Percentiles rank a stretch among this genome's conserved stretches.
phyloP scores from a whole-genome alignment of 2,329 filamentous ascomycete species.

The Neofusicoccum kwambonambiense region DNA sequence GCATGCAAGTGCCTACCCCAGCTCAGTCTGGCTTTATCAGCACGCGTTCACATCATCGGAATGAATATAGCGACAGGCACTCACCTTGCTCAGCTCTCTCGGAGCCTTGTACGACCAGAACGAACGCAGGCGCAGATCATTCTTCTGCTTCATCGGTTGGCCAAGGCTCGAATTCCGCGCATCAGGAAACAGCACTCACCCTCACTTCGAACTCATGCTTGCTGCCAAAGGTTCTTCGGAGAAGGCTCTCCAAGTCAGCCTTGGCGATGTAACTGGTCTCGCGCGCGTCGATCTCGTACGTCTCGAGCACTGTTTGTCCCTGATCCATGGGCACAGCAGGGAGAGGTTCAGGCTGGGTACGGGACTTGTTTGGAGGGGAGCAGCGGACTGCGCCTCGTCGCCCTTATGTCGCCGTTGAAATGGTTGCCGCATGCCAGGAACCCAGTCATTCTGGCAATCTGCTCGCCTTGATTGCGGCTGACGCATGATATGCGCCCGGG shows the following conservation, averaged over 20 bases:
- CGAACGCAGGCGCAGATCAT: neutral
- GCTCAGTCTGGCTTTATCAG: neutral
- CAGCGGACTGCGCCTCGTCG: neutral
- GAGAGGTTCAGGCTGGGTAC: neutral
- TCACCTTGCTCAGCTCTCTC: neutral
- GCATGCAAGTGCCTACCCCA: neutral
- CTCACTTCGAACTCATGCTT: neutral
- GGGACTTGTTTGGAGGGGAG: neutral
- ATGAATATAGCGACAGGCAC: neutral
- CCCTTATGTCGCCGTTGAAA: neutral
- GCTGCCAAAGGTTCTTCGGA: neutral
- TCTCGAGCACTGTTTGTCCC: neutral
- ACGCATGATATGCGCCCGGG: neutral
- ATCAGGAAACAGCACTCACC: neutral
- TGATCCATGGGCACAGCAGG: neutral
- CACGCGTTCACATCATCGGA: neutral
- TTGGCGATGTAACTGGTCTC: constrained; percentile 5
- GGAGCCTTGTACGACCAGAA: constrained; percentile 6
- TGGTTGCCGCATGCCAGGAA: neutral
- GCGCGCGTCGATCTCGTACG: neutral
- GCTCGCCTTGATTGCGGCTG: neutral
- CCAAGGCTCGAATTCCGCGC: neutral
- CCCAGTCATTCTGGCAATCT: neutral
- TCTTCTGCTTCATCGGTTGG: neutral
- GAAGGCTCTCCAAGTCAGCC: neutral